A percentile compares a stretch with the other conserved stretches of the same genome.
These are phyloP conservation scores for Neurospora discreta DNA, from an alignment of 495 filamentous ascomycete species.

Conservation along the genomic window DNA sequence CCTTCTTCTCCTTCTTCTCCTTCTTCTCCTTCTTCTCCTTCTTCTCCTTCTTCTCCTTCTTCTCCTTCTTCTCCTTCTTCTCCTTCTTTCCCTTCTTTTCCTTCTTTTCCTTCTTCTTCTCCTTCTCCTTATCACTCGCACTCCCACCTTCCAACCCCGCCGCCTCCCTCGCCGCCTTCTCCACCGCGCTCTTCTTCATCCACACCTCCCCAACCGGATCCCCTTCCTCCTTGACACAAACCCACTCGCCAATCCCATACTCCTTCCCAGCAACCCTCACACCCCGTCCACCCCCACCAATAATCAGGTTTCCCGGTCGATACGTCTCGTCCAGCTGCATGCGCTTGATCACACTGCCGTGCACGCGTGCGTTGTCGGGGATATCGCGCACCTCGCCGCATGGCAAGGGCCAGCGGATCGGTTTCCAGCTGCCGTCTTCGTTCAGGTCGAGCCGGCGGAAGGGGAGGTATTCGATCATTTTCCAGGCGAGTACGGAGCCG, in stretches of 20 bases:
- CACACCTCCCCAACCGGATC: constrained; percentile 57
- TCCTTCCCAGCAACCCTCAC: constrained; percentile 44
- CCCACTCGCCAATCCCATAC: constrained; percentile 65
- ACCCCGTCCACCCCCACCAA: constrained; percentile 71
- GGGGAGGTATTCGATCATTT: constrained; percentile 75
- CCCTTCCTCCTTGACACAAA: constrained; percentile 47
- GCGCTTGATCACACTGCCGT: constrained; percentile 61
- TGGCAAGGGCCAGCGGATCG: constrained; percentile 71
- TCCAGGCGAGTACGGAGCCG: constrained; percentile 58
- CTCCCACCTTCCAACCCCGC: background rate
- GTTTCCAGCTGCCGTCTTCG: constrained; percentile 65
- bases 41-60: background rate
- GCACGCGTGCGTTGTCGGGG: constrained; percentile 56
- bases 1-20: background rate
- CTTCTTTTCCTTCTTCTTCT: background rate
- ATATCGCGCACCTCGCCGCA: constrained; percentile 76
- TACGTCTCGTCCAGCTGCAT: constrained; percentile 57
- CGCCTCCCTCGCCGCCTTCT: constrained; percentile 2
- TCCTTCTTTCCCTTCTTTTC: background rate
- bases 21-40: background rate
- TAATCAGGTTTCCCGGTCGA: constrained; percentile 69
- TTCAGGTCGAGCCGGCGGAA: constrained; percentile 76
- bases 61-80: background rate
- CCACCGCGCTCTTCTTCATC: constrained; percentile 23
- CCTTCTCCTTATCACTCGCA: background rate